Base-by-base conservation (phyloP, 345 rosid genomes). In the Pseudoturritis turrita region DNA sequence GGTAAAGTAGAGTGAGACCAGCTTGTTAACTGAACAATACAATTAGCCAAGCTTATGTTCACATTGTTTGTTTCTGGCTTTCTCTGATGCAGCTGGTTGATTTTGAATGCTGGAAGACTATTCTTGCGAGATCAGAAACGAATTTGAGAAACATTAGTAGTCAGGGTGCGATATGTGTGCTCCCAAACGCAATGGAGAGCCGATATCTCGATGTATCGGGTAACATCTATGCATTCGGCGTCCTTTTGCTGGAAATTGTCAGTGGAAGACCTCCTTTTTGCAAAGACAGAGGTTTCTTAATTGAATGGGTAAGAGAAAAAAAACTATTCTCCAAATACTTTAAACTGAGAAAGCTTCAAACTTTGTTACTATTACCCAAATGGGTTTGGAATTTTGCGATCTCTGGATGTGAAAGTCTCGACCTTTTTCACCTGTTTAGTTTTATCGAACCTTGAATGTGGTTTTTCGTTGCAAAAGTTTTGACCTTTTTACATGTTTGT, bases 71-170 rank as follows among this genome's bases (percentile, higher is more conserved):
- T 55, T 49, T 33, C 21, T 28, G 26, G 1, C 46, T 31, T 59
- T 56, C 43, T 70, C 54, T 65, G 52, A 46, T 79, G 81, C 86
- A 95, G 99, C 80, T 95, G 81, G 94, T 95, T 23, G 99, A 95
- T 82, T 95, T 95, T 55, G 99, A 89, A 55, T 88, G 97, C 76
- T 95, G 99, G 99, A 95, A 92, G 83, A 81, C 88, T 19, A 89
- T 95, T 71, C 92, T 89, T 73, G 85, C 84, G 7, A 89, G 99
- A 81, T 88, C 96, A 49, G 94, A 88, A 63, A 95, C 87, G 85
- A 91, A 89, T 79, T 78, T 92, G 4, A 88, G 89, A 35, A 76
- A 92, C 68, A 78, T 95, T 6, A 83, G 86, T 65, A 83, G 81
- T 83, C 88, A 87, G 60, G 99, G 99, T 37, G 82, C 86, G 14